Conservation (phyloP, 2,329 filamentous ascomycete species). For the Colletotrichum higginsianum region DNA sequence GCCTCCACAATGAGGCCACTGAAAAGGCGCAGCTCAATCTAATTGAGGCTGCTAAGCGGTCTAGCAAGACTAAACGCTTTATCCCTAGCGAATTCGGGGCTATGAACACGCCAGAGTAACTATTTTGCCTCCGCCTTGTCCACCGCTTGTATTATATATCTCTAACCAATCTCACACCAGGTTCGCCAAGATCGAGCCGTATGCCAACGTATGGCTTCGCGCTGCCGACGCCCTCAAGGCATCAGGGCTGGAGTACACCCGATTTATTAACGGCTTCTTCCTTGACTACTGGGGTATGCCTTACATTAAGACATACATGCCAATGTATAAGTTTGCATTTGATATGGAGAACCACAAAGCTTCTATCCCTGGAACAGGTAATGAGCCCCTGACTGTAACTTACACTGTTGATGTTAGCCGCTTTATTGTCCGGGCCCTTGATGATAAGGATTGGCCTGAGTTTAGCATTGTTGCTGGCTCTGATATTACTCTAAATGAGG, state of each 20-base stretch:
- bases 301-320: slow-evolving; percentile 53
- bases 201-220: slow-evolving; percentile 44
- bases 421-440: slow-evolving; percentile 59
- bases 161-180: background rate
- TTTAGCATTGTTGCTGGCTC: slow-evolving; percentile 55
- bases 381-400: too few species aligned
- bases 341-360: too few species aligned
- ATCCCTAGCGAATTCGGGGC: slow-evolving; percentile 59
- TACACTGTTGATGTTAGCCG: slow-evolving; percentile 55
- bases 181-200: background rate
- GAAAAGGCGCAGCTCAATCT: slow-evolving; percentile 56
- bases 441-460: slow-evolving; percentile 60
- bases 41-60: slow-evolving; percentile 59
- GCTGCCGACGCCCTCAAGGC: slow-evolving; percentile 39
- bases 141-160: background rate
- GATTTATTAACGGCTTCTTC: slow-evolving; percentile 47
- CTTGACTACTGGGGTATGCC: slow-evolving; percentile 50
- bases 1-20: slow-evolving; percentile 47
- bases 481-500: slow-evolving; percentile 59
- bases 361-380: too few species aligned
- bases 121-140: too few species aligned
- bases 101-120: slow-evolving; percentile 45
- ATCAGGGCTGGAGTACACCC: slow-evolving; percentile 42
- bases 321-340: too few species aligned
- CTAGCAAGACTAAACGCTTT: slow-evolving; percentile 55